A percentile compares a stretch with the other conserved stretches of the same genome.
These are phyloP conservation scores for Termitomyces eurrhizus DNA, from an alignment of 768 basidiomycete species.

Conservation along the genomic window DNA sequence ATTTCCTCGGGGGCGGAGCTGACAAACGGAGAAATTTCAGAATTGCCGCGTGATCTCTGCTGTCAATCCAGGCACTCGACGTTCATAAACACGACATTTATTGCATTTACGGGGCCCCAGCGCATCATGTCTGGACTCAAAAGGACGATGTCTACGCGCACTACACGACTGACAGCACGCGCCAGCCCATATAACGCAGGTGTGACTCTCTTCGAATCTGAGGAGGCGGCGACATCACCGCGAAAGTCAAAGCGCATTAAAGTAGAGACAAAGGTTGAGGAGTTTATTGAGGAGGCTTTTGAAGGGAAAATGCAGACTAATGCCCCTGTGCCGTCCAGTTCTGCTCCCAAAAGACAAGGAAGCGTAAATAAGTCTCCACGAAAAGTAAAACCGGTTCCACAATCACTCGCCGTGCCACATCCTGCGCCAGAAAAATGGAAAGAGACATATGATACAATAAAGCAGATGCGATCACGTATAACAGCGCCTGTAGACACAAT, in stretches of 20 bases:
- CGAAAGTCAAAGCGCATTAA: conserved; percentile 29
- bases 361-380: conserved; percentile 30
- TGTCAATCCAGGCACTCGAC: not conserved
- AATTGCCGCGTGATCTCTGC: not conserved
- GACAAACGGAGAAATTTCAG: conserved; percentile 10
- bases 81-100: conserved; percentile 1
- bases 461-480: conserved; percentile 67
- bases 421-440: conserved; percentile 65
- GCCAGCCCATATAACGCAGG: conserved; percentile 40
- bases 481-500: conserved; percentile 90
- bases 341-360: conserved; percentile 18
- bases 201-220: conserved; percentile 37
- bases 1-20: conserved; percentile 4
- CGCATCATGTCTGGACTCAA: conserved; percentile 14
- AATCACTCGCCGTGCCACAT: conserved; percentile 55
- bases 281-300: conserved; percentile 2
- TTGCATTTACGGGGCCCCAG: not conserved
- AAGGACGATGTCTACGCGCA: conserved; percentile 18
- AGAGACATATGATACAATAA: conserved; percentile 68
- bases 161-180: conserved; percentile 31
- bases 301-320: not conserved
- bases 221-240: conserved; percentile 21
- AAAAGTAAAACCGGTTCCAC: conserved; percentile 55
- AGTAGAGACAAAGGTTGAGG: conserved; percentile 14
- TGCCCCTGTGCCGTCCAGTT: conserved; percentile 5